Evolutionary conservation across 495 filamentous ascomycete species (phyloP).

Genomic region (Daldinia decipiens): DNA sequence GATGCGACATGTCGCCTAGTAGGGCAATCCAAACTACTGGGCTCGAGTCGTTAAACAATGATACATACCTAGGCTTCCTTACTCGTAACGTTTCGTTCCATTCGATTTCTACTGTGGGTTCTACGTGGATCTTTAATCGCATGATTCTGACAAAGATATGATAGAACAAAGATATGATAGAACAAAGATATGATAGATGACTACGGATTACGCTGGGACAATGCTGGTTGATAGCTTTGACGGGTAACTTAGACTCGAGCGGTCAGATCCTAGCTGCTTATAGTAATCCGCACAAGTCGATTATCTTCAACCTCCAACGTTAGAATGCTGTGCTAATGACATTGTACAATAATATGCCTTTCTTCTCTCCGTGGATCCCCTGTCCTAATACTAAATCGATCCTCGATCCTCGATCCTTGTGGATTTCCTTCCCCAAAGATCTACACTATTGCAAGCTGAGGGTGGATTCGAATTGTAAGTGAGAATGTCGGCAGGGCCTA

Average conservation of each 20-base stretch:
- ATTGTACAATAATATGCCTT: slow-evolving; percentile 27
- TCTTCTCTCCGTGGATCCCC: slow-evolving; percentile 13
- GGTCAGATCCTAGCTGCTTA: slow-evolving; percentile 29
- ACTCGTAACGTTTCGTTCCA: slow-evolving; percentile 31
- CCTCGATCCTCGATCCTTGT: slow-evolving; percentile 23
- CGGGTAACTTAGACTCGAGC: not conserved
- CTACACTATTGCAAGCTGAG: slow-evolving; percentile 26
- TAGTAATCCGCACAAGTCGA: slow-evolving; percentile 27
- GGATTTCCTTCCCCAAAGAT: slow-evolving; percentile 32
- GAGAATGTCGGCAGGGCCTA: slow-evolving; percentile 22
- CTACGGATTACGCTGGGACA: not conserved
- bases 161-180: slow-evolving; percentile 2
- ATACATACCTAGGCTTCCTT: not conserved
- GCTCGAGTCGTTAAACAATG: slow-evolving; percentile 18
- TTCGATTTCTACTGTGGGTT: slow-evolving; percentile 10
- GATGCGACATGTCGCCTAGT: slow-evolving; percentile 1
- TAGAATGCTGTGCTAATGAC: slow-evolving; percentile 3
- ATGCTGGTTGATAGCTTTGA: slow-evolving; percentile 15
- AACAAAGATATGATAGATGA: slow-evolving; percentile 4
- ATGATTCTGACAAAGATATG: slow-evolving; percentile 11
- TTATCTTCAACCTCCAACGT: not conserved
- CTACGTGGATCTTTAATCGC: slow-evolving; percentile 6
- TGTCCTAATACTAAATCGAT: slow-evolving; percentile 27
- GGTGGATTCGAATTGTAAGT: slow-evolving; percentile 24
- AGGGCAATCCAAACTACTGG: slow-evolving; percentile 26